phyloP scores from a whole-genome alignment of 345 rosid species.

The Citrus maxima region DNA sequence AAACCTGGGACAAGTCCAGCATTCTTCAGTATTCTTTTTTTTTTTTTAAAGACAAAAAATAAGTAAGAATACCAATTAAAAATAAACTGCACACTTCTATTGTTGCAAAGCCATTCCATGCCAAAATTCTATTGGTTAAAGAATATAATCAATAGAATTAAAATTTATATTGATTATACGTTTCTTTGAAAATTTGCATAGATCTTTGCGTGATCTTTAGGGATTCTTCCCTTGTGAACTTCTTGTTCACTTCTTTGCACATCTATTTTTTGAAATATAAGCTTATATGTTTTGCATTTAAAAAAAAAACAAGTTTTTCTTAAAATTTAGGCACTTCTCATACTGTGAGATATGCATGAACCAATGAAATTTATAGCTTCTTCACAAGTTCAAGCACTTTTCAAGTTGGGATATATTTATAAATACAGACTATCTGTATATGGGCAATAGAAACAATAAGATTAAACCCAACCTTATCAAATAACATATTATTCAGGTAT shows the following conservation, averaged over 20 bases:
- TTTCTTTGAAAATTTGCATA: background rate
- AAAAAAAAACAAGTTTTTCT: too few species aligned
- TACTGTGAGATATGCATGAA: background rate
- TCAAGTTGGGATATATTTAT: too few species aligned
- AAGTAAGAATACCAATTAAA: background rate
- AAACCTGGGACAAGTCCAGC: conserved; percentile 56
- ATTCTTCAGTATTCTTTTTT: conserved; percentile 6
- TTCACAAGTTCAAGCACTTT: background rate
- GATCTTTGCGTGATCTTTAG: too few species aligned
- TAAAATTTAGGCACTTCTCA: too few species aligned
- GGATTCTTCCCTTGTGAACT: too few species aligned
- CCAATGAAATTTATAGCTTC: background rate
- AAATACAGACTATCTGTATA: background rate
- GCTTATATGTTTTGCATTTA: background rate
- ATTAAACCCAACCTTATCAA: background rate
- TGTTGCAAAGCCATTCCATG: background rate
- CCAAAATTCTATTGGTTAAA: background rate
- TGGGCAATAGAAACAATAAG: background rate
- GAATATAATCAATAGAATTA: background rate
- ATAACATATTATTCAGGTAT: background rate
- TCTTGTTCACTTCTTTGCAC: background rate
- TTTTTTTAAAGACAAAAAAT: background rate
- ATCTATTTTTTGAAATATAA: background rate
- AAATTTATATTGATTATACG: too few species aligned
- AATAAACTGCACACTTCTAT: background rate